A percentile compares a stretch with the other conserved stretches of the same genome.
Evolutionary conservation across 805 yeast genomes (phyloP).

Genomic region (Starmerella powellii): DNA sequence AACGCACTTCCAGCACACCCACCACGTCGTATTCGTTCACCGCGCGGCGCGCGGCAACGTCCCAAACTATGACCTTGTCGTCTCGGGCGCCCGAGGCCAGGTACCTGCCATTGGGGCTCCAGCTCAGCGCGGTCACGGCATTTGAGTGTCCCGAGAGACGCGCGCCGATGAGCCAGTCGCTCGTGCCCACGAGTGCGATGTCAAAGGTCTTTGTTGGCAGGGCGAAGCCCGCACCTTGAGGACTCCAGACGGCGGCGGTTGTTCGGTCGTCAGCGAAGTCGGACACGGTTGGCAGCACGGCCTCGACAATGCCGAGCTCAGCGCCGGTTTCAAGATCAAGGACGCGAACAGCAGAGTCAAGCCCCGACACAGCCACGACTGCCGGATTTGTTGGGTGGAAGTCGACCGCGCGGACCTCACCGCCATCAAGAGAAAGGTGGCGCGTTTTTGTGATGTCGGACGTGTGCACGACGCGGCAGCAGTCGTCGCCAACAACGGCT

Average conservation of each 20-base stretch:
- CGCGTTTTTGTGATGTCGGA: slow-evolving; percentile 31
- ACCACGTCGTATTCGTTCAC: slow-evolving; percentile 29
- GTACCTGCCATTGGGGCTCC: slow-evolving; percentile 51
- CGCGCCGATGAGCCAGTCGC: slow-evolving; percentile 22
- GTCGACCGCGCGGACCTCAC: slow-evolving; percentile 38
- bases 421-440: slow-evolving; percentile 33
- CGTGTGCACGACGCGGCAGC: slow-evolving; percentile 24
- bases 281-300: slow-evolving; percentile 24
- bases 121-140: slow-evolving; percentile 39
- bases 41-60: slow-evolving; percentile 30
- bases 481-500: slow-evolving; percentile 30
- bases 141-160: slow-evolving; percentile 24
- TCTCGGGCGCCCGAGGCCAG: slow-evolving; percentile 43
- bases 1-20: slow-evolving; percentile 25
- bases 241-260: slow-evolving; percentile 56
- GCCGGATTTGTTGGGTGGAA: slow-evolving; percentile 27
- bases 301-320: slow-evolving; percentile 21
- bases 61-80: slow-evolving; percentile 46
- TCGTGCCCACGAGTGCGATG: slow-evolving; percentile 24
- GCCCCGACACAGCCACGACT: slow-evolving; percentile 25
- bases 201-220: slow-evolving; percentile 41
- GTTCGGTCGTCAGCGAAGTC: slow-evolving; percentile 33
- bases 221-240: slow-evolving; percentile 56
- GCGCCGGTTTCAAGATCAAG: slow-evolving; percentile 21
- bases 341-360: slow-evolving; percentile 30